Conservation (phyloP, 2,329 filamentous ascomycete species). For the Chaetomiaceae sp. region DNA sequence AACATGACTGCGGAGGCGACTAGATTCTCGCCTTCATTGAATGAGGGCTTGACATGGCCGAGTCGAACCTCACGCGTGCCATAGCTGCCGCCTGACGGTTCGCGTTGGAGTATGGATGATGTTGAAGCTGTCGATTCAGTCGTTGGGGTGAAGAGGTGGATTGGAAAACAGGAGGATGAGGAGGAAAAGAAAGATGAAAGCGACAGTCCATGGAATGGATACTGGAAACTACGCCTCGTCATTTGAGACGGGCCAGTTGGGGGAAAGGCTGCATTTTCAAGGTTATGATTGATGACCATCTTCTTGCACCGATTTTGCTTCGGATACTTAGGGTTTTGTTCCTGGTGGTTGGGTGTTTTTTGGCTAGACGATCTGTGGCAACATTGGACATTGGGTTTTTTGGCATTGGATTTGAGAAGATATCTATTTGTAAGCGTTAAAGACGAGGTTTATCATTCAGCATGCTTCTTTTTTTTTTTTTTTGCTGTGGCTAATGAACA, state of each 20-base stretch:
- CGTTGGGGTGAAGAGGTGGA: neutral
- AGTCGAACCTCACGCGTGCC: too few species aligned
- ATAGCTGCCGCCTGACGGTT: too few species aligned
- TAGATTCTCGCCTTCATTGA: too few species aligned
- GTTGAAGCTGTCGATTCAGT: neutral
- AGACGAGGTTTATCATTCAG: neutral
- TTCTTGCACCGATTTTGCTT: neutral
- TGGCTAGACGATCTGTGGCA: constrained; percentile 11
- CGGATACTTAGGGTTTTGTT: neutral
- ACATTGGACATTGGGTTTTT: neutral
- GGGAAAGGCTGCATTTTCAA: constrained; percentile 12
- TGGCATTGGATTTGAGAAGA: constrained; percentile 6
- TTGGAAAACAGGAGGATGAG: neutral
- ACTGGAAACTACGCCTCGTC: constrained; percentile 4
- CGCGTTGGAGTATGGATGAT: neutral
- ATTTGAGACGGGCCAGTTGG: constrained; percentile 6
- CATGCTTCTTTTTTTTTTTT: too few species aligned
- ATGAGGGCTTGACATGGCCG: too few species aligned
- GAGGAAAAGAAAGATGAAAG: neutral
- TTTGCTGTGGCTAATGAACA: too few species aligned
- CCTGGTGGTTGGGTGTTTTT: constrained; percentile 5
- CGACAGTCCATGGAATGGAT: constrained; percentile 9
- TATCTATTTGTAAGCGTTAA: constrained; percentile 8
- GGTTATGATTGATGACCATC: constrained; percentile 14
- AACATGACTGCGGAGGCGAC: too few species aligned